Evolutionary conservation across 208 protist genomes (phyloP).

Genomic region (Polymyxa betae): DNA sequence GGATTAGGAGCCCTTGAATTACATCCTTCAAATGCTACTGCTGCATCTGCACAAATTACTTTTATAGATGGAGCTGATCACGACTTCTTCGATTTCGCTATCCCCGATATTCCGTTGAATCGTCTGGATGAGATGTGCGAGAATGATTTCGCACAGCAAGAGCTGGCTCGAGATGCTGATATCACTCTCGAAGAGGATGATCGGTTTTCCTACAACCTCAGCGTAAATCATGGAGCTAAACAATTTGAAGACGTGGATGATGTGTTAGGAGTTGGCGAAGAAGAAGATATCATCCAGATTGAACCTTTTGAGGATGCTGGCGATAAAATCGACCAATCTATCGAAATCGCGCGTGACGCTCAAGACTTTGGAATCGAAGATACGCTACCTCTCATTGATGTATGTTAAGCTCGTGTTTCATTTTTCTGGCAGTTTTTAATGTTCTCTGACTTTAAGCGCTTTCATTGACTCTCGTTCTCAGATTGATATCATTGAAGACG

Average conservation of each 20-base stretch:
- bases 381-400: too few species aligned
- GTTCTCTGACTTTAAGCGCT: too few species aligned
- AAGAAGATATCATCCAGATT: neutral
- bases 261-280: too few species aligned
- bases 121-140: neutral
- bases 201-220: too few species aligned
- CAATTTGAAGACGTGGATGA: too few species aligned
- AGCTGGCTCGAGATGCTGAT: neutral
- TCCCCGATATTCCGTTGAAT: constrained; percentile 12
- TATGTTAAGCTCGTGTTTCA: too few species aligned
- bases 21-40: neutral
- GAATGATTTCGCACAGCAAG: neutral
- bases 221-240: too few species aligned
- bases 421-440: too few species aligned
- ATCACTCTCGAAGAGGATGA: constrained; percentile 17
- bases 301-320: neutral
- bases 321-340: neutral
- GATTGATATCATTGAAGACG: too few species aligned
- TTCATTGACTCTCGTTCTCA: too few species aligned
- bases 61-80: neutral
- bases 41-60: neutral
- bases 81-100: neutral
- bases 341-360: neutral
- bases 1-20: neutral
- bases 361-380: too few species aligned